phyloP scores from a whole-genome alignment of 2,329 filamentous ascomycete species.

The Neonectria magnoliae region DNA sequence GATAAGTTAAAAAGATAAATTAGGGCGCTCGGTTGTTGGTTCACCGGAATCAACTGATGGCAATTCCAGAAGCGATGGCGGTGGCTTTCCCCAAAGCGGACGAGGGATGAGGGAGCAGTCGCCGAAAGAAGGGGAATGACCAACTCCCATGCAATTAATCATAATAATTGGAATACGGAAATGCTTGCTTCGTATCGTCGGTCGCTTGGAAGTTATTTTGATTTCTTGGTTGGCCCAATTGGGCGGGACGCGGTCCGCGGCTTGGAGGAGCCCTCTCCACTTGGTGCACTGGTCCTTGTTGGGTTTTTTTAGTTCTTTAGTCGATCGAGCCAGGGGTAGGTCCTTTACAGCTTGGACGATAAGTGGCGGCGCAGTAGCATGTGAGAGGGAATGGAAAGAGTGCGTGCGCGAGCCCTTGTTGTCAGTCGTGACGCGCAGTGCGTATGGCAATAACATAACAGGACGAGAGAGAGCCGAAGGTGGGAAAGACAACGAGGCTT shows the following conservation, averaged over 20 bases:
- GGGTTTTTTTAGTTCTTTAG: not conserved
- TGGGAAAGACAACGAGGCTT: not conserved
- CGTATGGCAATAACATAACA: not conserved
- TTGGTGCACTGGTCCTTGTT: not conserved
- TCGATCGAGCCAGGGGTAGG: not conserved
- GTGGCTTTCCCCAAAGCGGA: not conserved
- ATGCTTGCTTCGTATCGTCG: slow-evolving; percentile 15
- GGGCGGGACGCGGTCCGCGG: slow-evolving; percentile 18
- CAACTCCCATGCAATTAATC: too few relatives aligned
- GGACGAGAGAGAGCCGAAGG: not conserved
- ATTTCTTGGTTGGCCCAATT: slow-evolving; percentile 12
- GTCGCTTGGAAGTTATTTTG: slow-evolving; percentile 7
- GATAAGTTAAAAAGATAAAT: not conserved
- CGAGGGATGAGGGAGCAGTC: not conserved
- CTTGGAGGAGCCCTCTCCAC: slow-evolving; percentile 5
- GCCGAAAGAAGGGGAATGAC: not conserved
- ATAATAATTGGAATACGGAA: not conserved
- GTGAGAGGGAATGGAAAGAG: not conserved
- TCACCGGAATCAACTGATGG: not conserved
- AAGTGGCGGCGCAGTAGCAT: not conserved
- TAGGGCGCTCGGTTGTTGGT: not conserved
- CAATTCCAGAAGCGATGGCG: not conserved
- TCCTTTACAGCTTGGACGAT: not conserved
- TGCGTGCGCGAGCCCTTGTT: slow-evolving; percentile 1
- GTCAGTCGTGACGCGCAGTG: not conserved